Percentiles rank a stretch among this genome's conserved stretches.
phyloP scores from a whole-genome alignment of 495 filamentous ascomycete genomes.

The Penicillium antarcticum region DNA sequence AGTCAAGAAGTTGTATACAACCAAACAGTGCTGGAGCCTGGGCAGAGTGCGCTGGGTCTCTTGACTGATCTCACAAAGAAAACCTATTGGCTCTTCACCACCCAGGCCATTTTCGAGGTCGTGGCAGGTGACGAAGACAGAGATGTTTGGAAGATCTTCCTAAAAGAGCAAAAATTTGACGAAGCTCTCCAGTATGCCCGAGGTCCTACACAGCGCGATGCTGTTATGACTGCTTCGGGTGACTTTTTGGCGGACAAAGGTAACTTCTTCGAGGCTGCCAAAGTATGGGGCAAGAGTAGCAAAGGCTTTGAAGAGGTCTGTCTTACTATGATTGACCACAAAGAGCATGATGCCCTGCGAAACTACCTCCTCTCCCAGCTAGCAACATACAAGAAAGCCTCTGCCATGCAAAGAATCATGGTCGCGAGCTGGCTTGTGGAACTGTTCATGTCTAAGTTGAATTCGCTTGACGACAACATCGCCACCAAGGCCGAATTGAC shows the following conservation, averaged over 20 bases:
- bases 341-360: constrained; percentile 85
- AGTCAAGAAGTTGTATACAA: constrained; percentile 82
- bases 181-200: constrained; percentile 79
- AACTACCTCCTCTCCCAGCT: constrained; percentile 89
- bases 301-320: constrained; percentile 97
- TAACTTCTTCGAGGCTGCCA: constrained; percentile 78
- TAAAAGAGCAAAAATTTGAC: constrained; percentile 81
- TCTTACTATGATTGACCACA: constrained; percentile 81
- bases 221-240: constrained; percentile 83
- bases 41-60: constrained; percentile 74
- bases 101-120: constrained; percentile 87
- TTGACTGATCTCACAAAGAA: constrained; percentile 87
- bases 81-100: constrained; percentile 95
- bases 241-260: constrained; percentile 81
- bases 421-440: constrained; percentile 94
- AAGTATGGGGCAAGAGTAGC: constrained; percentile 88
- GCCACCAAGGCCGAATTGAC: constrained; percentile 83
- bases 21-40: constrained; percentile 77
- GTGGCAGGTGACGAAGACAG: constrained; percentile 84
- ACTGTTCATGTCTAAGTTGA: constrained; percentile 95
- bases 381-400: constrained; percentile 73
- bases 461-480: constrained; percentile 90
- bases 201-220: constrained; percentile 72
- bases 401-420: constrained; percentile 91
- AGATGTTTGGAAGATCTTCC: constrained; percentile 91